Percentiles rank a stretch among this genome's conserved stretches.
Evolutionary conservation across 176 grass and related monocot species (phyloP).

Genomic region (Oryza longistaminata): DNA sequence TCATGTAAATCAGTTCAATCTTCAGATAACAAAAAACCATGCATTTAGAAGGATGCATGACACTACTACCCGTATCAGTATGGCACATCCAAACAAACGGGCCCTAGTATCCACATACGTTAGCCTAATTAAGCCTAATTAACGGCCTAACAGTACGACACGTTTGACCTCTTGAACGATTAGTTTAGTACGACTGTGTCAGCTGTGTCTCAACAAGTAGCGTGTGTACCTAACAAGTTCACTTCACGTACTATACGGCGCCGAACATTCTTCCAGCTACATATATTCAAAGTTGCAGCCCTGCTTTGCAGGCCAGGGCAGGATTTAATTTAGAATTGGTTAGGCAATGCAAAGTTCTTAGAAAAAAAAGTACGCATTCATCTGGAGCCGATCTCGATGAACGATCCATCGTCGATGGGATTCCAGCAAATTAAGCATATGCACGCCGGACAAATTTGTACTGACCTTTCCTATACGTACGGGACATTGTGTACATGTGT

Average conservation of each 20-base stretch:
- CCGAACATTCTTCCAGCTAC: slow-evolving; percentile 40
- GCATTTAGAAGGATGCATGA: too few relatives aligned
- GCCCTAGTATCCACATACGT: neutral
- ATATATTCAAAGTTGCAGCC: neutral
- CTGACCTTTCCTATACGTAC: neutral
- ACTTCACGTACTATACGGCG: neutral
- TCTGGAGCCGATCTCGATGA: neutral
- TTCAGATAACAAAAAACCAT: too few relatives aligned
- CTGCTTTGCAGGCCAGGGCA: neutral
- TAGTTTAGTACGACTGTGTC: neutral
- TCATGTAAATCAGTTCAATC: too few relatives aligned
- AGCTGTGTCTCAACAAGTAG: neutral
- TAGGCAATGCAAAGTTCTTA: slow-evolving; percentile 11
- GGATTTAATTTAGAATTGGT: slow-evolving; percentile 26
- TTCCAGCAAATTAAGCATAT: neutral
- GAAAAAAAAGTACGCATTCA: neutral
- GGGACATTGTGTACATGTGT: neutral
- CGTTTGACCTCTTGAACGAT: neutral
- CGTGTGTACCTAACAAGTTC: slow-evolving; percentile 4
- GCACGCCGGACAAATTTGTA: slow-evolving; percentile 3
- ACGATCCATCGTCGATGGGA: neutral
- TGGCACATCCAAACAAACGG: too few relatives aligned
- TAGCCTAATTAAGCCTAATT: neutral
- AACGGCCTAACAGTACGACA: neutral
- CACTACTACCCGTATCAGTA: too few relatives aligned